These are phyloP conservation scores for Grigorovia humatica DNA, from an alignment of 805 yeast genomes.

Conservation along the genomic window DNA sequence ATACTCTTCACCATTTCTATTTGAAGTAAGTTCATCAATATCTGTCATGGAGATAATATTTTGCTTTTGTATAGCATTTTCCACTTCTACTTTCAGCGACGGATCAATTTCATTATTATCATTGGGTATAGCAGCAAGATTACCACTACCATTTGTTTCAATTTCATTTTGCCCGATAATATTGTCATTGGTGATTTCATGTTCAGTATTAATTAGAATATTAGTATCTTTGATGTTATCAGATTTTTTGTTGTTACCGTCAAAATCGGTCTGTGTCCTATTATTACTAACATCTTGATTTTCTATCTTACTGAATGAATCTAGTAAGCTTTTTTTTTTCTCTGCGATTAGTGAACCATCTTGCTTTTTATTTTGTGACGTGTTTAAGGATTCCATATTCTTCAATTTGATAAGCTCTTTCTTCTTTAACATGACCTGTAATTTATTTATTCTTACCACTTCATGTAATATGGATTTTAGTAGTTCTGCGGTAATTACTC, in stretches of 20 bases:
- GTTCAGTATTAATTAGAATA: neutral
- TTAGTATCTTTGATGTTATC: neutral
- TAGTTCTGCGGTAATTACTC: constrained; percentile 73
- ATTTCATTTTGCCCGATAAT: neutral
- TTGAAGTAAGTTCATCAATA: constrained; percentile 1
- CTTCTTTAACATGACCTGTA: constrained; percentile 43
- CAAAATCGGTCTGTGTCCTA: constrained; percentile 1
- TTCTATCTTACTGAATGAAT: constrained; percentile 10
- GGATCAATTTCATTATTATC: neutral
- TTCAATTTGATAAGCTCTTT: constrained; percentile 11
- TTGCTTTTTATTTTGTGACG: constrained; percentile 18
- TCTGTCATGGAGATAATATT: constrained; percentile 1
- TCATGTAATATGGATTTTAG: constrained; percentile 70
- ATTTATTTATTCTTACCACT: constrained; percentile 62
- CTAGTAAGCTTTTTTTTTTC: constrained; percentile 24
- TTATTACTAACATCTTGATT: too few species aligned
- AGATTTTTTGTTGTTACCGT: neutral
- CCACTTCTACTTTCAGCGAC: constrained; percentile 4
- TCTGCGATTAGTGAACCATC: constrained; percentile 26
- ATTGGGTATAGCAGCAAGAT: neutral
- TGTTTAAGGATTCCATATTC: constrained; percentile 9
- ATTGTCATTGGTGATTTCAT: neutral
- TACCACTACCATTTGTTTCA: neutral
- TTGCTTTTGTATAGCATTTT: constrained; percentile 8
- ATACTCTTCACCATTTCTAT: constrained; percentile 43